Evolutionary conservation across 2,329 filamentous ascomycete species (phyloP), one percentile per base, ranked within the genome.

Genomic region (Huntiella moniliformis): DNA sequence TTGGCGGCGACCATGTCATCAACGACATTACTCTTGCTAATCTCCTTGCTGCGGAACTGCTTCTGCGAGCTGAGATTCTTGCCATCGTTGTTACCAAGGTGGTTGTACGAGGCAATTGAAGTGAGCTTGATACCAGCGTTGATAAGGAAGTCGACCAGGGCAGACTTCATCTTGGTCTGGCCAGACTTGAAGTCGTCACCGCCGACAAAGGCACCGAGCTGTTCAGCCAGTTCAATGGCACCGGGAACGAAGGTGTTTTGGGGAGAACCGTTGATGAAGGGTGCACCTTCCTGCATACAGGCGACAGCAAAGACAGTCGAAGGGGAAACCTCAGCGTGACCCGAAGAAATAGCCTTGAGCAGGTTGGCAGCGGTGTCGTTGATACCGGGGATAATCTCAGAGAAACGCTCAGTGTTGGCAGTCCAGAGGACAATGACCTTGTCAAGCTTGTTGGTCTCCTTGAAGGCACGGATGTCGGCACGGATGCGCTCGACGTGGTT

Each of bases 111-210:
- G 53, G 91, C 85, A 66, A 98, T 96, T 36, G 87, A 94, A 50
- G 88, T 96, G 59, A 98, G 77, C 70, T 94, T 95, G 74, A 98
- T 96, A 61, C 91, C 91, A 41, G 91, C 91, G 61, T 79, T 95
- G 77, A 98, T 94, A 61, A 98, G 67, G 68, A 98, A 98, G 66
- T 98, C 91, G 39, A 96, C 91, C 28, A 98, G 77, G 15, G 91
- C 91, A 50, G 91, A 96, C 70, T 98, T 98, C 91, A 98, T 98
- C 78, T 98, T 98, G 61, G 91, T 98, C 72, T 98, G 91, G 52
- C 91, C 91, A 52, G 91, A 96, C 71, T 98, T 98, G 79, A 98
- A 98, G 67, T 98, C 91, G 57, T 98, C 91, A 53, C 91, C 91
- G 49, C 91, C 91, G 57, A 98, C 86, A 68, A 93, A 98, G 51